Base-by-base conservation (phyloP, 768 basidiomycete species). In the Collybia nuda region DNA sequence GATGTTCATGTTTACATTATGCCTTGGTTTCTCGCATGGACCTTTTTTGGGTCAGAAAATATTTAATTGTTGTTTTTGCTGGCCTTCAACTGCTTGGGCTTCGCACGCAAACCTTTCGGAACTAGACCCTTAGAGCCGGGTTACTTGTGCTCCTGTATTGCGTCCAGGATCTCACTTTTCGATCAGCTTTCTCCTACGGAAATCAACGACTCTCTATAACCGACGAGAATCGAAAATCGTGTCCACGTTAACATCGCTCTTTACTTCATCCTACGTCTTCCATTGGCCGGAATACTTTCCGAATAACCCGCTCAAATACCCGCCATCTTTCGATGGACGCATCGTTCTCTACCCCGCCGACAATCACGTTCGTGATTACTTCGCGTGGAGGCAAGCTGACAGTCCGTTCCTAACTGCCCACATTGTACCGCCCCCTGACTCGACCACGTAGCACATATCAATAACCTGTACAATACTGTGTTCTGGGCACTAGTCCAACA, bases 401-500 rank as follows among this genome's bases (percentile, higher is more conserved):
- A 96, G 96, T 96, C 61, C 53, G 92, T 70, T 18, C 18, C 21
- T 28, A 19, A 28, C 15, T 23, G n/a, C 38, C 38, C 28, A 38
- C 4, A n/a, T 44, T n/a, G 21, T n/a, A 41, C 36, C 19, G 29
- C 44, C 51, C 28, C 44, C 23, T 12, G 42, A 26, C 58, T 21
- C 52, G 53, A 57, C 35, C 26, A 45, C 32, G 32, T 64, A 98
- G 95, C 97, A 0, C 97, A 99, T 64, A 88, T 98, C 64, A 99
- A 99, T 64, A 99, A 99, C 64, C 71, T 99, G 19, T 95, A 98
- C 72, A 99, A 99, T 62, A 98, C 97, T 0, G 75, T 73, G 0
- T 99, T 98, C 62, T 98, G 96, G 97, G 90, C 93, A 0, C 79
- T 99, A 28, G 84, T 98, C 0, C 86, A 86, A 39, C 78, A 90